Evolutionary conservation across 345 rosid species (phyloP).

Genomic region (Citrus glauca): DNA sequence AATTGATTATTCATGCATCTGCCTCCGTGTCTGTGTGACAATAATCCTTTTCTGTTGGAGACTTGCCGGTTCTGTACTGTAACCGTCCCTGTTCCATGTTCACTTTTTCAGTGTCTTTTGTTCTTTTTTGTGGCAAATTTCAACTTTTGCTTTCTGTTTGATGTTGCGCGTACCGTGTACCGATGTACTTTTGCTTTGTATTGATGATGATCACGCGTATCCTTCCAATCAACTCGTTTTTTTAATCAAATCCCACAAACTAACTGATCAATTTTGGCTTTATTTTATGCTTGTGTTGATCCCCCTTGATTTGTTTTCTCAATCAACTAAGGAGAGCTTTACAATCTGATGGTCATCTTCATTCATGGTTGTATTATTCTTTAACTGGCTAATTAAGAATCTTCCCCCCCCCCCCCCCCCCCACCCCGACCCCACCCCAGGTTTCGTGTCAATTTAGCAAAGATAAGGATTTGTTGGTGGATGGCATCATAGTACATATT

Average conservation of each 20-base stretch:
- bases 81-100: neutral
- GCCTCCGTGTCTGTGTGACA: neutral
- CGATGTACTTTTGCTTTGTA: neutral
- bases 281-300: neutral
- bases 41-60: neutral
- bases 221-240: neutral
- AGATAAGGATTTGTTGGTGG: neutral
- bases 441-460: neutral
- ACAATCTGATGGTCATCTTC: neutral
- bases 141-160: neutral
- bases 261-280: neutral
- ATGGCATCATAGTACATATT: neutral
- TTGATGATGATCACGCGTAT: neutral
- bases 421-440: too few relatives aligned
- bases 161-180: neutral
- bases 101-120: neutral
- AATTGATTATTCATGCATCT: neutral
- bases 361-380: neutral
- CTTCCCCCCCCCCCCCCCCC: too few relatives aligned
- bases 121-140: neutral
- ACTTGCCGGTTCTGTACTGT: neutral
- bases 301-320: neutral
- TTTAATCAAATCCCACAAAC: neutral
- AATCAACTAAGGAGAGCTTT: neutral
- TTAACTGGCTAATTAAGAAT: neutral